Conservation (phyloP, 2,329 filamentous ascomycete species). For the Grosmannia huntii region DNA sequence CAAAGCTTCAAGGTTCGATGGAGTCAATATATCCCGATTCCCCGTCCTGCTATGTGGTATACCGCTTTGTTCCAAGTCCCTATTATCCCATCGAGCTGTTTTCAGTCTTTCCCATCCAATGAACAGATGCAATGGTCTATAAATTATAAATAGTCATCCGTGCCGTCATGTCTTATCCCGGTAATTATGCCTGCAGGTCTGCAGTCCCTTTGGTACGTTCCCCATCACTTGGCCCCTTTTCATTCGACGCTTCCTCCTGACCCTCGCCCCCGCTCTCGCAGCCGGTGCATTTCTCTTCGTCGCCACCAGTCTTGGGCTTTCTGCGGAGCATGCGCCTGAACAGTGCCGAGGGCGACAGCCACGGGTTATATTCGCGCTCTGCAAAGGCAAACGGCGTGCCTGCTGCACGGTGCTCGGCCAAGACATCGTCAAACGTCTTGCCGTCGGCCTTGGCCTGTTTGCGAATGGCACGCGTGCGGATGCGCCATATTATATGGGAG, state of each 20-base stretch:
- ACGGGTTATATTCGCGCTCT: slow-evolving; percentile 16
- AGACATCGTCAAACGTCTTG: slow-evolving; percentile 42
- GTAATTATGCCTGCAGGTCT: too few species aligned
- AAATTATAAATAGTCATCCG: too few species aligned
- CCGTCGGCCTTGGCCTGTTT: slow-evolving; percentile 36
- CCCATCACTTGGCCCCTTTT: background rate
- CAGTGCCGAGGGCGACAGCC: slow-evolving; percentile 3
- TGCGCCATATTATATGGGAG: slow-evolving; percentile 46
- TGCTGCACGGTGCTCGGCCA: slow-evolving; percentile 20
- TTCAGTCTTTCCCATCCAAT: too few species aligned
- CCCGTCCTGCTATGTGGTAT: too few species aligned
- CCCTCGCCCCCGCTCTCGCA: background rate
- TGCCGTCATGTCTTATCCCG: too few species aligned
- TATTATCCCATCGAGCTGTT: too few species aligned
- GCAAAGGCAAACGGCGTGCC: slow-evolving; percentile 24
- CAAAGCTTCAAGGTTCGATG: too few species aligned
- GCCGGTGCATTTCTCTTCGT: background rate
- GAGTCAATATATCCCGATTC: too few species aligned
- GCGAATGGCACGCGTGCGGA: slow-evolving; percentile 39
- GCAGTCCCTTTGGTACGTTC: background rate
- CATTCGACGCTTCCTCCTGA: background rate
- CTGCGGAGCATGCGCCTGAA: background rate
- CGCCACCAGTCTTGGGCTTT: background rate
- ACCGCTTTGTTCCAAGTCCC: too few species aligned
- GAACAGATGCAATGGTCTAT: too few species aligned